Conservation (phyloP, 305 asterid species). For the Fraxinus floribunda region DNA sequence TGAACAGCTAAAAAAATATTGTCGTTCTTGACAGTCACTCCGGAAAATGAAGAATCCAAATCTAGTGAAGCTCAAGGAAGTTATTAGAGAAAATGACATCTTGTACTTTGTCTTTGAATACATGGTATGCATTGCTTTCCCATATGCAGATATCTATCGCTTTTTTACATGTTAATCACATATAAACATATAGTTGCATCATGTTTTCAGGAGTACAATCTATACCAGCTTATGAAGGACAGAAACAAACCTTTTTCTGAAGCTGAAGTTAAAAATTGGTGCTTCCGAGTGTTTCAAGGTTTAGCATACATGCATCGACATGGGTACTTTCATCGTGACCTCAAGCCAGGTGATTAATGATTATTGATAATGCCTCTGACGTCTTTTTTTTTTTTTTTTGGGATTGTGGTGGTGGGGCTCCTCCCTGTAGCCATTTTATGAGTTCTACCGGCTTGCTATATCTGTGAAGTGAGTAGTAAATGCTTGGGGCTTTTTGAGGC, state of each 20-base stretch:
- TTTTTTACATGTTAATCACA: conserved; percentile 13
- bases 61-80: conserved; percentile 94
- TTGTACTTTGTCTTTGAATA: conserved; percentile 89
- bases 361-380: neutral
- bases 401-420: neutral
- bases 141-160: neutral
- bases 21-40: conserved; percentile 61
- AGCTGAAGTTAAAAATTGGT: conserved; percentile 78
- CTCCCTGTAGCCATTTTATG: neutral
- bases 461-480: neutral
- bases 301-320: conserved; percentile 83
- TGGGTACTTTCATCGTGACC: conserved; percentile 92
- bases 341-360: conserved; percentile 67
- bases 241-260: conserved; percentile 63
- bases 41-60: conserved; percentile 92
- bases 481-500: neutral
- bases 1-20: neutral
- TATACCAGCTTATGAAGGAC: conserved; percentile 85
- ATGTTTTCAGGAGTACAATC: conserved; percentile 65
- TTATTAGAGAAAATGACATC: conserved; percentile 81
- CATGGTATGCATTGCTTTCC: conserved; percentile 56
- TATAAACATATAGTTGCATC: conserved; percentile 6
- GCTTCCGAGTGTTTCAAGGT: conserved; percentile 92
- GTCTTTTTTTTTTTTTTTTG: neutral
- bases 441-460: neutral